Base-by-base conservation (phyloP, 352 stramenopile species). In the Phytophthora quininea region DNA sequence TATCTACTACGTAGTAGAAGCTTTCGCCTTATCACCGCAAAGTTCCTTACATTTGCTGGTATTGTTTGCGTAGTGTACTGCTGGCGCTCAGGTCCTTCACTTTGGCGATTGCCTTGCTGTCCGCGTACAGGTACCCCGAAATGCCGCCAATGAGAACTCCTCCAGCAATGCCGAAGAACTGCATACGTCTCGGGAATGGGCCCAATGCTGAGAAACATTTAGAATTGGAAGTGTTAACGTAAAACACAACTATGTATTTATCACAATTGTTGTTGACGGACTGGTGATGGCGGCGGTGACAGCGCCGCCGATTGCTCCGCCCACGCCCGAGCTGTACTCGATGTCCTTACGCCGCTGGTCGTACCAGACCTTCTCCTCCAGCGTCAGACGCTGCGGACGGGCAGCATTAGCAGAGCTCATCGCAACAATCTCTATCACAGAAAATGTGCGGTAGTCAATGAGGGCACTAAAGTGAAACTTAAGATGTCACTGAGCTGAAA, bases 331-430 rank as follows among this genome's bases (percentile, higher is more conserved):
- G 69, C 80, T 91, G 54, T 91, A 82, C 72, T 91, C 67, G 35
- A 95, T 56, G 59, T 93, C 84, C 19, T 56, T 81, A 58, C 78
- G 72, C 69, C 87, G 83, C 46, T 82, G 82, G 48, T 95, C 84
- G 56, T 88, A 89, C 87, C 87, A 95, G 33, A 92, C 58, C 60
- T 93, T 93, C 67, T 95, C 87, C 66, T 95, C 87, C 30, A 95
- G 76, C 50, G 84, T 92, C 51, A 92, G 73, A 15, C 80, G 84
- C 62, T 71, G 71, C 24, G 64, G 65, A 10, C 40, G 29, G 37
- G 37, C 4, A 9, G 54, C 15, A 9, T 45, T 57, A 37, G 60
- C 40, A 6, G 65, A 69, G 59, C 65, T 69, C 65, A 69, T 73
- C 35, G 6, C 35, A 11, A 40, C 6, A 11, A 40, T 67, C 54